Conservation (phyloP, 208 protist species). For the Leishmania gerbilli region DNA sequence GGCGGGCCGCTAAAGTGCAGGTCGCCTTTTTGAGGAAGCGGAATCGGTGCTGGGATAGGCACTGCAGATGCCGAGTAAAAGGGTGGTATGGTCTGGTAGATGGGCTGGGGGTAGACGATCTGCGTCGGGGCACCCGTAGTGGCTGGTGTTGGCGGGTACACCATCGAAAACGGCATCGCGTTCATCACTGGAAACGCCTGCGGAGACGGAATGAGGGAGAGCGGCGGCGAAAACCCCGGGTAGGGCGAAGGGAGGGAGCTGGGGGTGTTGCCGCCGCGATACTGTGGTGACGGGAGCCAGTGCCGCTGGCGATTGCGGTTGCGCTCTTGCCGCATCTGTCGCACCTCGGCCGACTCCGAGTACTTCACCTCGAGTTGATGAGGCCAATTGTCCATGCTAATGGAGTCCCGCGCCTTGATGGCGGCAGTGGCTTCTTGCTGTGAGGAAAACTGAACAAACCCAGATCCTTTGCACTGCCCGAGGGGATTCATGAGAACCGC, state of each 20-base stretch:
- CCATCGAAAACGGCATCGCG: slow-evolving; percentile 48
- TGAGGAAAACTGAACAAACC: slow-evolving; percentile 86
- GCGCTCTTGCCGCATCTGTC: slow-evolving; percentile 85
- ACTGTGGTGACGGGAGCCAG: slow-evolving; percentile 75
- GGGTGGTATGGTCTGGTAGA: slow-evolving; percentile 27
- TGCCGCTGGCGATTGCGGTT: slow-evolving; percentile 83
- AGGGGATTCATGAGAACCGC: slow-evolving; percentile 86
- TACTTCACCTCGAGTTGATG: slow-evolving; percentile 83
- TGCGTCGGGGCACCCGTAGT: slow-evolving; percentile 31
- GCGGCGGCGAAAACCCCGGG: slow-evolving; percentile 29
- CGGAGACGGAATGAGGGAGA: slow-evolving; percentile 62
- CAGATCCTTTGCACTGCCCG: slow-evolving; percentile 91
- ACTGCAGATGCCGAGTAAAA: slow-evolving; percentile 31
- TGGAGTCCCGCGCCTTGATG: slow-evolving; percentile 47
- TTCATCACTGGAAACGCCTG: slow-evolving; percentile 51
- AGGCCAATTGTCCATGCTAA: slow-evolving; percentile 80
- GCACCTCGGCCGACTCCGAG: slow-evolving; percentile 80
- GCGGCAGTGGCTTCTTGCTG: slow-evolving; percentile 71
- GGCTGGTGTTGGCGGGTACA: slow-evolving; percentile 48
- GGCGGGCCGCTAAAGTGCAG: slow-evolving; percentile 63
- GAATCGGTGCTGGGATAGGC: slow-evolving; percentile 33
- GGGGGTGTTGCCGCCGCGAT: slow-evolving; percentile 37
- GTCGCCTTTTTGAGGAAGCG: slow-evolving; percentile 71
- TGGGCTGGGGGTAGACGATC: slow-evolving; percentile 51
- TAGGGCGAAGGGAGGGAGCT: slow-evolving; percentile 34